Base-by-base conservation (phyloP, 257 asterid species). In the Primulina huaijiensis region DNA sequence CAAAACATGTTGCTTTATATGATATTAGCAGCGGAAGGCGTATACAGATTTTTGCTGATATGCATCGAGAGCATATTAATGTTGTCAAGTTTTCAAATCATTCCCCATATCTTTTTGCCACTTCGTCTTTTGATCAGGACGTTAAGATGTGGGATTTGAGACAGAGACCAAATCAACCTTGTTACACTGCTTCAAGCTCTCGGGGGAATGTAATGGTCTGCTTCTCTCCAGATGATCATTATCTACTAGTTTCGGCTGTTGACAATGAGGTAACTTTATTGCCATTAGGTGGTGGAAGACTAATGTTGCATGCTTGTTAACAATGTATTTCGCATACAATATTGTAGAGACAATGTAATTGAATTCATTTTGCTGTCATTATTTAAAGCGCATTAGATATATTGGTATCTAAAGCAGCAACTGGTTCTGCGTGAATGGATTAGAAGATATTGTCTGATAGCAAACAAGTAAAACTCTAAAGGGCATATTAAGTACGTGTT, bases 181-280 rank as follows among this genome's bases (percentile, higher is more conserved):
- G 96, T 76, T 92, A 92, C 77, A 83, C 96, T 74, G 83, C 90
- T 75, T 73, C 87, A 79, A 92, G 97, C 80, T 83, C 87, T 71
- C 86, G 89, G 53, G 96, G 97, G 65, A 92, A 92, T 73, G 97
- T 92, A 79, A 89, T 89, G 96, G 96, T 89, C 78, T 92, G 97
- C 82, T 92, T 89, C 82, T 92, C 97, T 59, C 97, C 96, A 0
- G 97, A 92, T 82, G 97, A 92, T 76, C 88, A 86, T 40, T 89
- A 89, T 80, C 95, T 92, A 76, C 96, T 92, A 72, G 97, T 92
- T 78, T 92, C 97, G 50, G 94, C 97, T 29, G 93, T 89, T 85
- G 97, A 92, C 76, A 92, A 92, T 76, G 96, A 92, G 97, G 97
- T 92, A 78, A 83, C 52, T 72, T 60, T 19, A 27, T 71, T 68